Evolutionary conservation across 345 rosid species (phyloP), one percentile per base, ranked within the genome.

Genomic region (Gossypium sturtianum): DNA sequence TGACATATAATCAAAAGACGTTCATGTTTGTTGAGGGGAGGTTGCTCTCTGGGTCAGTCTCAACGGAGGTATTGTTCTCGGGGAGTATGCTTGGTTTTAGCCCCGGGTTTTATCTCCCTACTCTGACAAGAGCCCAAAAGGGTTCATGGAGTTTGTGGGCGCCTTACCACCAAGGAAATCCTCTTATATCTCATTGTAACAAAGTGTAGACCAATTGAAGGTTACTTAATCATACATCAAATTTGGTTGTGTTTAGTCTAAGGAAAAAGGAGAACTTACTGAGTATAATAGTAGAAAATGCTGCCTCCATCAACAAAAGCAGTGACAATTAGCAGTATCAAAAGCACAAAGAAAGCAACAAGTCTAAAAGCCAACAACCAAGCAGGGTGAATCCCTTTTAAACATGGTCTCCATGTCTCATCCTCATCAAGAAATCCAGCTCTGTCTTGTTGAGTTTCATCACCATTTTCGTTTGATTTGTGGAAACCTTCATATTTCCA

Each of bases 231-330:
- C 38, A 15, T 16, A 51, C 54, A 16, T 51, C 56, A 15, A 51
- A 51, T 51, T 51, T 51, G 56, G 1, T 12, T 51, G 16, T 16
- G 25, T 20, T 23, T 45, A 56, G 2, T 48, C 53, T 12, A 22
- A 63, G 71, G 52, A 54, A 34, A 75, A 62, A 74, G 65, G 48
- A 27, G 29, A 71, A 49, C 93, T 88, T 88, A 96, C 99, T 93
- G 94, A 6, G 99, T 96, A 62, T 96, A 96, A 83, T 84, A 96
- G 91, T 84, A 96, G 83, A 90, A 96, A 61, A 96, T 88, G 85
- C 84, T 87, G 75, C 85, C 85, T 48, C 97, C 97, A 80, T 91
- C 92, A 8, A 85, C 73, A 45, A 85, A 69, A 62, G 82, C 82
- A 29, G 81, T 81, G 80, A 80, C 83, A 25, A 81, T 68, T 29